phyloP scores from a whole-genome alignment of 2,329 filamentous ascomycete genomes.

The Dothideomycetes sp. region DNA sequence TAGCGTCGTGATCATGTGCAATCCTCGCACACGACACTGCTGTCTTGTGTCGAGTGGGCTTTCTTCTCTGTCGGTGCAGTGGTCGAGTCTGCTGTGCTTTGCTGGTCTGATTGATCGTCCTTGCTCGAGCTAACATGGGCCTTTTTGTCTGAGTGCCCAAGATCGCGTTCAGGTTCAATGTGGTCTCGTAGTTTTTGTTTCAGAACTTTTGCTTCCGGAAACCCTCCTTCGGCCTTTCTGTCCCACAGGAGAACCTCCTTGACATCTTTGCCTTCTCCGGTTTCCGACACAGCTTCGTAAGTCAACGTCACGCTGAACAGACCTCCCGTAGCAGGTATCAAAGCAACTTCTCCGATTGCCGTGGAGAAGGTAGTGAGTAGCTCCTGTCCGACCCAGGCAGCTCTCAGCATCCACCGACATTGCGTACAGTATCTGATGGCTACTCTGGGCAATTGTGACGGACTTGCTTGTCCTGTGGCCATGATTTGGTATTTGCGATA shows the following conservation, averaged over 20 bases:
- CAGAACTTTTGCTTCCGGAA: constrained; percentile 87
- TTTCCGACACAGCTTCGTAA: constrained; percentile 12
- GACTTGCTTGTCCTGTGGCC: background rate
- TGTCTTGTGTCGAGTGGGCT: no score
- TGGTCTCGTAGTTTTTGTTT: constrained; percentile 76
- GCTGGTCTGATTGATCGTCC: background rate
- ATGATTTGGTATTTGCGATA: background rate
- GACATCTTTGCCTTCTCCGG: background rate
- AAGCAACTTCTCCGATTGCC: constrained; percentile 72
- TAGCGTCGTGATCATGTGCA: no score
- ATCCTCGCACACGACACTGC: no score
- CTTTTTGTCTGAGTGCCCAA: constrained; percentile 55
- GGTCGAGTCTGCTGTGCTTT: background rate
- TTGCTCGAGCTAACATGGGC: background rate
- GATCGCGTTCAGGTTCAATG: constrained; percentile 63
- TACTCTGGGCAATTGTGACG: constrained; percentile 51
- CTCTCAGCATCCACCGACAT: constrained; percentile 39
- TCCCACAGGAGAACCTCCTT: constrained; percentile 66
- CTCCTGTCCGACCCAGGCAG: constrained; percentile 75
- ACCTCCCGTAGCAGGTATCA: constrained; percentile 77
- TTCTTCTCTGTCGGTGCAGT: no score
- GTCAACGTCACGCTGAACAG: constrained; percentile 65
- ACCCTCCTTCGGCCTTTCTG: constrained; percentile 73
- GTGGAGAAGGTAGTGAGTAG: constrained; percentile 86
- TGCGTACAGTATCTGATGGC: constrained; percentile 90